Evolutionary conservation across 2,329 filamentous ascomycete genomes (phyloP).

Genomic region (Fusarium begoniae): DNA sequence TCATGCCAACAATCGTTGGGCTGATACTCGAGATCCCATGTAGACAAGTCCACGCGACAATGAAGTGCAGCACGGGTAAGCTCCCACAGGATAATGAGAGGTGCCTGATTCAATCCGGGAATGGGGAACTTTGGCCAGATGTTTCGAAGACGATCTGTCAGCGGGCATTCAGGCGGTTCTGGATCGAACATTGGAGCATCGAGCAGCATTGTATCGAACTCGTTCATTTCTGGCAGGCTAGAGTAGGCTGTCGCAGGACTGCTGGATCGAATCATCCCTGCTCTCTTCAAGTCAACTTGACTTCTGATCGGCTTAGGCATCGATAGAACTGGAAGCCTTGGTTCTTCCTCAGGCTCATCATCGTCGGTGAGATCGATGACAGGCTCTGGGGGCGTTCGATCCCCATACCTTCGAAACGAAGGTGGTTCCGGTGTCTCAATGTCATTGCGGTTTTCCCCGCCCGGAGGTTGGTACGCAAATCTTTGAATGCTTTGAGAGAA

Average conservation of each 20-base stretch:
- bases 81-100: constrained; percentile 63
- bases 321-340: background rate
- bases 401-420: background rate
- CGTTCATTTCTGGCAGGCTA: constrained; percentile 30
- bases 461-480: constrained; percentile 13
- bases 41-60: constrained; percentile 53
- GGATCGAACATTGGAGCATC: background rate
- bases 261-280: constrained; percentile 2
- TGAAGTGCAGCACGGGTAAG: constrained; percentile 57
- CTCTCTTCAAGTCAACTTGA: constrained; percentile 1
- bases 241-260: constrained; percentile 30
- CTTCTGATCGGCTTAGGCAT: background rate
- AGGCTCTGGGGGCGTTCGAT: constrained; percentile 13
- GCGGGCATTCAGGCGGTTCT: background rate
- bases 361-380: background rate
- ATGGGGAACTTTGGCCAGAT: constrained; percentile 55
- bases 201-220: constrained; percentile 2
- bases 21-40: constrained; percentile 50
- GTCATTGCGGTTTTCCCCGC: background rate
- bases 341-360: constrained; percentile 20
- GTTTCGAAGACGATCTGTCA: constrained; percentile 44
- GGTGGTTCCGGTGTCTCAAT: background rate
- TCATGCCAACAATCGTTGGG: constrained; percentile 51
- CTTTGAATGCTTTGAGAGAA: constrained; percentile 20
- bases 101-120: constrained; percentile 52